Base-by-base conservation (phyloP, 495 filamentous ascomycete species). In the Glarea lozoyensis region DNA sequence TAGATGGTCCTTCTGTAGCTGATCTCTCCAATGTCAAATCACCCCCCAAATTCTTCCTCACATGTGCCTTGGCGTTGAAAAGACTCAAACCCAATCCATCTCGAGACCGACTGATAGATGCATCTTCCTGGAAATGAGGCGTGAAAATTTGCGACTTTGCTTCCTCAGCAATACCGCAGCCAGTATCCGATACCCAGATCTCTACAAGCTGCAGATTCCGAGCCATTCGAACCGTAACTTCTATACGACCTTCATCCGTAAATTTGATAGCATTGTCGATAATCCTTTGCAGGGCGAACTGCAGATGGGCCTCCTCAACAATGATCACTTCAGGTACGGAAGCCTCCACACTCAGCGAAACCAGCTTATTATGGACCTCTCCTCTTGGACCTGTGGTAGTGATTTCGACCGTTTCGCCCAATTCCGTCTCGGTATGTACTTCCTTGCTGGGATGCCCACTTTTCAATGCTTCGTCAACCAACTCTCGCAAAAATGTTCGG, bases 211-310 rank as follows among this genome's bases (percentile, higher is more conserved):
- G 60, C 43, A 39, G 67, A 70, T 24, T 40, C n/a, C 25, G 47
- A 21, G 29, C 34, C 6, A 78, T 58, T 15, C 63, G 69, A 6
- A 76, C 78, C 24, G 55, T 69, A 3, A 88, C 57, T 1, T 63
- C 69, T 38, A 88, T 81, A n/a, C 60, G 67, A 16, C 84, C 84
- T 40, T 66, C 68, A 45, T 84, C 78, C 0, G 85, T 87, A 52
- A 88, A 89, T 56, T 89, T 89, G 42, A 88, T 72, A 3, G 84
- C 85, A 57, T 88, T 89, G 21, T 85, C 63, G 42, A 86, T 76
- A 12, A 88, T 73, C 54, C 87, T 88, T 10, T 78, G 74, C n/a
- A 89, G 56, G 45, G 85, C 79, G 43, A 79, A 73, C 52, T 49
- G 45, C 10, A 58, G 41, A 41, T 48, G 38, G 27, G 48, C 37